Base-by-base conservation (phyloP, 768 basidiomycete species). In the Xerocomellus intermedius region DNA sequence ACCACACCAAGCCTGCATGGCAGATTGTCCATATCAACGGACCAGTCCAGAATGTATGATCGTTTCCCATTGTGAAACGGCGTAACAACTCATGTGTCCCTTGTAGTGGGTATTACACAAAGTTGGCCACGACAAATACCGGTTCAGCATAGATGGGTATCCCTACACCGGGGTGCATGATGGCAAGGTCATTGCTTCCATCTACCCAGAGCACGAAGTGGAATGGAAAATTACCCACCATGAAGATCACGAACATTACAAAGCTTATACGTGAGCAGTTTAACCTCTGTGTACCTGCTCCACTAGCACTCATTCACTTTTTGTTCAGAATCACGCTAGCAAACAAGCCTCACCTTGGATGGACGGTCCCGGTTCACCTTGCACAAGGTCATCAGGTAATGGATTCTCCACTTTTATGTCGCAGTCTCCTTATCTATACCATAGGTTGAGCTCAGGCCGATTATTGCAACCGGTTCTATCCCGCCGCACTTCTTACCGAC, bases 211-310 rank as follows among this genome's bases (percentile, higher is more conserved):
- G 5, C 5, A 50, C 1, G 22, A 19, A 1, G 5, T 5, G 6
- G 30, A 9, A 39, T 53, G 52, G 52, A 1, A 9, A 10, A 4
- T 50, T 3, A 14, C 0, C n/a, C 3, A 33, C 22, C 30, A 9
- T 4, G 4, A 7, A 26, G 0, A 0, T 28, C 30, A 9, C 2
- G 4, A 7, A 26, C 0, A 0, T 28, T 38, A 33, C 2, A 1
- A 26, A 3, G n/a, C 37, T 19, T 50, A 39, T 2, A 41, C 37
- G 52, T 53, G 30, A 41, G 28, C 6, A 39, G 17, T 33, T 12
- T 2, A 3, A 2, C 21, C 16, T 17, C 12, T 5, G 9, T 4
- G 24, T 4, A 37, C 6, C 7, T 21, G 48, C 14, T 16, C 21
- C 8, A 24, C n/a, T n/a, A n/a, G n/a, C n/a, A 4, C 37, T 24